Evolutionary conservation across 495 filamentous ascomycete species (phyloP), one percentile per base, ranked within the genome.

Genomic region (Sporormia fimetaria): DNA sequence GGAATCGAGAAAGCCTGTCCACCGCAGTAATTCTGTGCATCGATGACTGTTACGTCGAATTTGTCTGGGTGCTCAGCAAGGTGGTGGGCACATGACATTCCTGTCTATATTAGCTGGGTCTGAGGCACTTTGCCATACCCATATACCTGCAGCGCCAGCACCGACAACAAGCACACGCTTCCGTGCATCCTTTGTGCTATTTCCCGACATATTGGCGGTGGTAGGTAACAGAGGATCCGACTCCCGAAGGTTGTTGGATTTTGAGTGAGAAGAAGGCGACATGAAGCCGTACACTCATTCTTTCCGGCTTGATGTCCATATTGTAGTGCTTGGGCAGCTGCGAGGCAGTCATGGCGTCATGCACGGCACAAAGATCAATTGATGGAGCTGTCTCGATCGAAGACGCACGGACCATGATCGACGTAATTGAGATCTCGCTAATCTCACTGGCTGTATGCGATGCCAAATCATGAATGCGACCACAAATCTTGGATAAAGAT

Each of bases 1-100:
- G 76, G 57, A 32, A 88, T 83, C 3, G 82, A 85, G 26, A 78
- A 83, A 1, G 83, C 83, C 56, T 92, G 83, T 0, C 84, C 83
- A n/a, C 84, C 84, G 37, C 75, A 74, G 36, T 83, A 73, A 24
- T 68, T 60, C 21, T 70, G 69, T 1, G 67, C 69, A 41, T 88
- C 82, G 37, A 92, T 70, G 18, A 88, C 54, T 0, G 81, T 86
- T 20, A 88, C 71, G 24, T 79, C 67, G 57, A 86, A 88, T 37
- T 71, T 73, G 24, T 81, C 72, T 0, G 78, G 78, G 49, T 87
- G 80, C 35, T 83, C 66, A 12, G 81, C 73, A 3, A 92, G 66
- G 10, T 80, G 78, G 14, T 76, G 67, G 6, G 83, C 81, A 52
- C 83, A 84, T 12, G 83, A 80, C 83, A 64, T 81, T 40, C 59